These are phyloP conservation scores for Penicillium verhagenii DNA, from an alignment of 495 filamentous ascomycete genomes.

Conservation along the genomic window DNA sequence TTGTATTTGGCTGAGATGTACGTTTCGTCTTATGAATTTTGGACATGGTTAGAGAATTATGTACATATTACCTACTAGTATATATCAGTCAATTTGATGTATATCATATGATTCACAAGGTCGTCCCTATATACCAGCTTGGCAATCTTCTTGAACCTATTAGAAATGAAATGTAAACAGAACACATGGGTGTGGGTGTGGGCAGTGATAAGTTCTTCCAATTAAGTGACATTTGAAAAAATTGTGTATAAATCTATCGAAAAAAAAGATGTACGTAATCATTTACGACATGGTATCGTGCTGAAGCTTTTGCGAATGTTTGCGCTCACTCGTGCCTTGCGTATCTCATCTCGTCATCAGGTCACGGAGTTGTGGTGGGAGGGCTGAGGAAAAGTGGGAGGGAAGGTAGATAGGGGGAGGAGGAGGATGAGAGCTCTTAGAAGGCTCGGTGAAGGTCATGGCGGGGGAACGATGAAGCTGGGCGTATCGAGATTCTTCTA, in stretches of 20 bases:
- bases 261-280: conserved; percentile 17
- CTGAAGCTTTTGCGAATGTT: conserved; percentile 9
- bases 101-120: too few relatives aligned
- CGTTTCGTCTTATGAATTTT: not conserved
- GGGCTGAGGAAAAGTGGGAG: not conserved
- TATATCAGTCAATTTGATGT: not conserved
- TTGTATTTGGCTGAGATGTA: conserved; percentile 61
- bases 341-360: conserved; percentile 29
- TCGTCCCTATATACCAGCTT: not conserved
- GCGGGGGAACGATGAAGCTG: not conserved
- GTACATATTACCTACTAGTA: not conserved
- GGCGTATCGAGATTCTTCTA: not conserved
- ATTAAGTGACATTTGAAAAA: conserved; percentile 25
- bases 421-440: not conserved
- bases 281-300: conserved; percentile 28
- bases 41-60: not conserved
- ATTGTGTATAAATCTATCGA: conserved; percentile 21
- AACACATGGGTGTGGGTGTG: too few relatives aligned
- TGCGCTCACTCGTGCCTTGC: conserved; percentile 17
- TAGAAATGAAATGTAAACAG: not conserved
- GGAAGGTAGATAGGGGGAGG: not conserved
- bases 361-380: conserved; percentile 4
- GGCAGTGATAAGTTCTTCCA: not conserved
- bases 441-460: not conserved
- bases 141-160: not conserved